A percentile compares a stretch with the other conserved stretches of the same genome.
Conservation (phyloP, 305 asterid genomes). For the Solanum chacoense region DNA sequence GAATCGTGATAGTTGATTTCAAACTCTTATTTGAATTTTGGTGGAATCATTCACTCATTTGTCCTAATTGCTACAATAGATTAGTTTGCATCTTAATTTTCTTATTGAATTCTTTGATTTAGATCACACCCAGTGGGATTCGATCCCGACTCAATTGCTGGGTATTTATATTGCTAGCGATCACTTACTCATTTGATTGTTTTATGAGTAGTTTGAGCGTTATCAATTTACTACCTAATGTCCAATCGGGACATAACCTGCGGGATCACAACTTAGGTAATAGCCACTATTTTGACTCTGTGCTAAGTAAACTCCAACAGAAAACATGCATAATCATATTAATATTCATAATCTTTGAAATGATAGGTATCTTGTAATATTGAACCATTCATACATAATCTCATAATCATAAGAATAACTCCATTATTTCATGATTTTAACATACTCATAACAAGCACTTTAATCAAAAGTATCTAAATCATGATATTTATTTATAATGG, state of each 20-base stretch:
- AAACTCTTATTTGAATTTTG: neutral
- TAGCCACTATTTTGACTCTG: neutral
- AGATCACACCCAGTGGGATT: neutral
- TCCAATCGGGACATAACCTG: neutral
- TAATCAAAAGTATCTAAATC: neutral
- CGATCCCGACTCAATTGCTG: neutral
- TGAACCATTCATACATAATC: neutral
- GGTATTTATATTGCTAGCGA: neutral
- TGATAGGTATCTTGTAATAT: too few relatives aligned
- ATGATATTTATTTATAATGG: neutral
- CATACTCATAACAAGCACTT: neutral
- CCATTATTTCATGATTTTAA: neutral
- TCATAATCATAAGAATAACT: neutral
- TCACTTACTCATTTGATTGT: neutral
- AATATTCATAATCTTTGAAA: too few relatives aligned
- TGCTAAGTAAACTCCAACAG: neutral
- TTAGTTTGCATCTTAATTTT: neutral
- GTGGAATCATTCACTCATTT: neutral
- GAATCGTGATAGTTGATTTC: neutral
- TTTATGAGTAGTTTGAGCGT: neutral
- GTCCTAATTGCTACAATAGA: neutral
- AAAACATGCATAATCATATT: neutral
- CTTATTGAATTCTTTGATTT: too few relatives aligned
- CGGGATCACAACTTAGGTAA: neutral
- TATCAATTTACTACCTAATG: neutral